Evolutionary conservation across 352 stramenopile genomes (phyloP), one percentile per base, ranked within the genome.

Genomic region (Phytophthora crassamura): DNA sequence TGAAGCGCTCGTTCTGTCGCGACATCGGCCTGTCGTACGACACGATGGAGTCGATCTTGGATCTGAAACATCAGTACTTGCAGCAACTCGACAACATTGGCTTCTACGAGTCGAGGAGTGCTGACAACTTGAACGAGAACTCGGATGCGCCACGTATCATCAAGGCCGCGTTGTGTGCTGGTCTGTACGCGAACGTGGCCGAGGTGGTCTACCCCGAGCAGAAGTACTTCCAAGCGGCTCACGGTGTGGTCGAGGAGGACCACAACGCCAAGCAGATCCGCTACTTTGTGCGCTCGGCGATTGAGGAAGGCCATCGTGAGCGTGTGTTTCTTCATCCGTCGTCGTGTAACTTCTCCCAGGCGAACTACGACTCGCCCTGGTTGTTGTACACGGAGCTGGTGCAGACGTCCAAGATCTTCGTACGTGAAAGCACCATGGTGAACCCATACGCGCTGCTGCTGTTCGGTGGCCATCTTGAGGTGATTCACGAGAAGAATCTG

Each of bases 391-490:
- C 94, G 64, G 87, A 97, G 42, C 74, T 98, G 49, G 90, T 99
- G 39, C 97, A 98, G 70, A 99, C 97, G 1, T 98, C 89, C 48
- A 99, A 99, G 79, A 69, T 99, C 8, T 99, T 99, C 72, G 83
- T 99, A 15, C 91, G 96, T 47, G 97, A 99, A 74, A 95, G 86
- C 38, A 99, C 97, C 11, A 98, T 99, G 85, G 97, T 98, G 60
- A 95, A 95, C 45, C 82, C 97, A 8, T 99, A 99, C 72, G 89
- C 96, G 30, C 79, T 99, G 49, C 77, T 99, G 28, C 82, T 99
- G 14, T 99, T 99, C 77, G 98, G 97, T 18, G 98, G 98, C n/a
- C 72, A 72, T 5, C 68, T 99, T 30, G 88, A 95, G 7, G 90
- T 99, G 2, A 80, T 90, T 33, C 94, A 98, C 69, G 93, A 96